Evolutionary conservation across 2,329 filamentous ascomycete genomes (phyloP).

Genomic region (Lachnellula willkommii): DNA sequence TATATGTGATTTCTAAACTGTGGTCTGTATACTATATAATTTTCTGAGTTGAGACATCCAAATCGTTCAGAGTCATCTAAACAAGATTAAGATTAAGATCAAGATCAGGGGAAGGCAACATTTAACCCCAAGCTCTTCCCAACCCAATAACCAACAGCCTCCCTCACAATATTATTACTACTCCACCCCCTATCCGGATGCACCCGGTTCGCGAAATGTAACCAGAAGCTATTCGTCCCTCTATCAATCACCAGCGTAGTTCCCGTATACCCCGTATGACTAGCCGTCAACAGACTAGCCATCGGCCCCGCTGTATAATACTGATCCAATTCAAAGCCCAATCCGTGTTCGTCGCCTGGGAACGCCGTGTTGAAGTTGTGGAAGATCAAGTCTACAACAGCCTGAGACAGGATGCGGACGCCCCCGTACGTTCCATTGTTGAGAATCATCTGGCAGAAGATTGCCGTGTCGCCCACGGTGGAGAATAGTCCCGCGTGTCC

Average conservation of each 20-base stretch:
- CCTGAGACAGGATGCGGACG: conserved; percentile 24
- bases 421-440: conserved; percentile 31
- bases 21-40: too few relatives aligned
- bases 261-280: conserved; percentile 29
- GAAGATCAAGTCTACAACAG: conserved; percentile 32
- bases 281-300: conserved; percentile 22
- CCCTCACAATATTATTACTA: too few relatives aligned
- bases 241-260: conserved; percentile 27
- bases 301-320: conserved; percentile 17
- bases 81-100: too few relatives aligned
- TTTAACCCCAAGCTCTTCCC: too few relatives aligned
- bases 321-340: too few relatives aligned
- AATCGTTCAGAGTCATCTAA: too few relatives aligned
- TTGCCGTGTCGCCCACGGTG: too few relatives aligned
- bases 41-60: too few relatives aligned
- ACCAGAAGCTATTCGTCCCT: conserved; percentile 22
- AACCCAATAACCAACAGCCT: too few relatives aligned
- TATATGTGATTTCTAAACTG: too few relatives aligned
- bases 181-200: conserved; percentile 25
- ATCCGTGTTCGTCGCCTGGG: background rate
- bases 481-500: conserved; percentile 34
- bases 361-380: conserved; percentile 31
- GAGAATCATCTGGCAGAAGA: too few relatives aligned
- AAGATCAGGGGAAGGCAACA: too few relatives aligned
- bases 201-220: conserved; percentile 26